These are phyloP conservation scores for Acacia crassicarpa DNA, from an alignment of 306 rosid species.

Conservation along the genomic window DNA sequence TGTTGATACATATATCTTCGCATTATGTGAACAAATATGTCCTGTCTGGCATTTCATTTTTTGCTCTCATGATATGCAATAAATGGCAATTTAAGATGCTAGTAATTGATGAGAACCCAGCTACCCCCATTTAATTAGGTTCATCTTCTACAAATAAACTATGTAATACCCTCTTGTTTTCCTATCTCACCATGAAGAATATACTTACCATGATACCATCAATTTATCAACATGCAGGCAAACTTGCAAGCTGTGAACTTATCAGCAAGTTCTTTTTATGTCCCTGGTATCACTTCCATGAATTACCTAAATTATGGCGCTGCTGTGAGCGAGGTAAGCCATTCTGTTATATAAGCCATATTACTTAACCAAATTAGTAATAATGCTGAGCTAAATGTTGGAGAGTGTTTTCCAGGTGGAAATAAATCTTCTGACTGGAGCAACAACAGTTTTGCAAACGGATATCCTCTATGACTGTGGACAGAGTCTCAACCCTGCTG, in stretches of 20 bases:
- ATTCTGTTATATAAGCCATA: slow-evolving; percentile 14
- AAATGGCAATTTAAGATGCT: slow-evolving; percentile 9
- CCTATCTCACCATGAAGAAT: background rate
- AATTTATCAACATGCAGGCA: slow-evolving; percentile 60
- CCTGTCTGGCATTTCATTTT: background rate
- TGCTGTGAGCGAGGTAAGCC: slow-evolving; percentile 83
- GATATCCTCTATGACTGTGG: slow-evolving; percentile 95
- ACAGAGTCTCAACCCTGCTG: slow-evolving; percentile 95
- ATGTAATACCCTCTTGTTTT: slow-evolving; percentile 3
- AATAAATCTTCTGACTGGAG: slow-evolving; percentile 80
- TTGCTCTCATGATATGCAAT: background rate
- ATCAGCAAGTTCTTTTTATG: slow-evolving; percentile 65
- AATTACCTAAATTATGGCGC: slow-evolving; percentile 79
- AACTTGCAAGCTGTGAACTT: slow-evolving; percentile 62
- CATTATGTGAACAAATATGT: background rate
- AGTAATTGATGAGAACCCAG: slow-evolving; percentile 12
- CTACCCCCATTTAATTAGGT: background rate
- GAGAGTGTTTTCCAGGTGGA: slow-evolving; percentile 66
- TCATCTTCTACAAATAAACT: background rate
- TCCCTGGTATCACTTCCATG: slow-evolving; percentile 44
- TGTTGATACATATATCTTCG: slow-evolving; percentile 1
- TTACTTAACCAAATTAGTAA: background rate
- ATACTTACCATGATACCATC: slow-evolving; percentile 13
- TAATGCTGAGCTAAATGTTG: slow-evolving; percentile 14
- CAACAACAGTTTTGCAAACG: slow-evolving; percentile 66